These are phyloP conservation scores for Sporobolomyces pararoseus DNA, from an alignment of 768 basidiomycete species.

Conservation along the genomic window DNA sequence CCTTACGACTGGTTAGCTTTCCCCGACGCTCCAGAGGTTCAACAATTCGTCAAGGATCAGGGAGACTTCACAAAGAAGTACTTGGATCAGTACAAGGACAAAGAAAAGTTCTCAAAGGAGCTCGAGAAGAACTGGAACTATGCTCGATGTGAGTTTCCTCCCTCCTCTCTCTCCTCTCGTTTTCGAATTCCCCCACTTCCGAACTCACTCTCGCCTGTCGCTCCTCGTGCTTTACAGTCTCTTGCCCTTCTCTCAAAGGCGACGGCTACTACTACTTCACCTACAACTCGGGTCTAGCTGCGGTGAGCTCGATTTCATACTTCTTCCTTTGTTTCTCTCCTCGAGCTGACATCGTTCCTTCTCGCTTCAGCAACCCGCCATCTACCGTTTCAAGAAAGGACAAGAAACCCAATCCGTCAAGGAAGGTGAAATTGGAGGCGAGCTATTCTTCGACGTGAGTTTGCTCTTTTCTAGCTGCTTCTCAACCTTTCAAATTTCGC, in stretches of 20 bases:
- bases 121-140: slow-evolving; percentile 60
- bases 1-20: slow-evolving; percentile 68
- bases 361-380: slow-evolving; percentile 56
- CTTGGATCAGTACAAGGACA: slow-evolving; percentile 63
- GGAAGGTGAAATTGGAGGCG: slow-evolving; percentile 55
- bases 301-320: slow-evolving; percentile 54
- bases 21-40: slow-evolving; percentile 56
- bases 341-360: background rate
- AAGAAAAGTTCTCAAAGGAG: slow-evolving; percentile 58
- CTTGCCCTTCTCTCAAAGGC: slow-evolving; percentile 59
- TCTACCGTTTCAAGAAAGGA: slow-evolving; percentile 56
- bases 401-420: slow-evolving; percentile 32
- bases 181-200: background rate
- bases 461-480: slow-evolving; percentile 1
- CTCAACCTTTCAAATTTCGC: background rate
- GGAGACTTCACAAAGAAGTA: slow-evolving; percentile 49
- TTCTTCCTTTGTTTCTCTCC: background rate
- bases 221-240: slow-evolving; percentile 55
- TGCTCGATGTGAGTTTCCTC: slow-evolving; percentile 52
- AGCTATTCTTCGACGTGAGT: slow-evolving; percentile 74
- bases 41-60: slow-evolving; percentile 50
- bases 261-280: slow-evolving; percentile 66
- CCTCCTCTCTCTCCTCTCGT: no score
- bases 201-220: background rate
- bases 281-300: slow-evolving; percentile 69